Percentiles rank a stretch among this genome's conserved stretches.
Conservation (phyloP, 768 basidiomycete species). For the Tulasnella sp. region DNA sequence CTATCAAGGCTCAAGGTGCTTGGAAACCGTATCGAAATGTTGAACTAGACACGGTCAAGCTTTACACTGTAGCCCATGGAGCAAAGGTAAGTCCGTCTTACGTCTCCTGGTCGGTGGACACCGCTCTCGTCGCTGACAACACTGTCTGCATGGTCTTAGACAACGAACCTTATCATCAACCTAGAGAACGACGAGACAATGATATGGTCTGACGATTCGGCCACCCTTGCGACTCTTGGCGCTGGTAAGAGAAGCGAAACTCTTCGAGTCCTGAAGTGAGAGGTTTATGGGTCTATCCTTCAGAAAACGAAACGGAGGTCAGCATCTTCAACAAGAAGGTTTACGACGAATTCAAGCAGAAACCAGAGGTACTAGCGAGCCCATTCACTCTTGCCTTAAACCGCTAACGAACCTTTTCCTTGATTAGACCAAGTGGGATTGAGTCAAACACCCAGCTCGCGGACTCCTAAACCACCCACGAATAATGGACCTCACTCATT, state of each 20-base stretch:
- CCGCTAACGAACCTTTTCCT: neutral
- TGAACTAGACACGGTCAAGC: conserved; percentile 77
- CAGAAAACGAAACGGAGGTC: conserved; percentile 95
- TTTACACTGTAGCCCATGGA: conserved; percentile 92
- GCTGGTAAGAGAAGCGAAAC: conserved; percentile 45
- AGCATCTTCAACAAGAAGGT: conserved; percentile 76
- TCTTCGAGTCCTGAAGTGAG: neutral
- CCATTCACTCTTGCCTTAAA: conserved; percentile 4
- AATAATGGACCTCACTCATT: too few relatives aligned
- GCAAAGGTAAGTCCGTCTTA: conserved; percentile 57
- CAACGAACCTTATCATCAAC: conserved; percentile 96
- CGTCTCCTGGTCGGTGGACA: neutral
- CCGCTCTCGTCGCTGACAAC: too few relatives aligned
- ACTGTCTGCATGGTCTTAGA: conserved; percentile 42
- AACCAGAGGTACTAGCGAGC: conserved; percentile 57
- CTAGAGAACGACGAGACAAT: conserved; percentile 83
- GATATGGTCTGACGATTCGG: conserved; percentile 65
- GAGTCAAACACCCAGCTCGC: neutral
- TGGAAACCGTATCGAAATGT: conserved; percentile 86
- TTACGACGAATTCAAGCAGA: conserved; percentile 72
- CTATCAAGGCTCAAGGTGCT: conserved; percentile 59
- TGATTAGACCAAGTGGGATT: conserved; percentile 22
- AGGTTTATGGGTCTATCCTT: neutral
- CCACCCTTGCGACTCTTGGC: conserved; percentile 58
- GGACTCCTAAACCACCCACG: too few relatives aligned